Evolutionary conservation across 2,329 filamentous ascomycete genomes (phyloP), one percentile per base, ranked within the genome.

Genomic region (Diaporthe vaccinii): DNA sequence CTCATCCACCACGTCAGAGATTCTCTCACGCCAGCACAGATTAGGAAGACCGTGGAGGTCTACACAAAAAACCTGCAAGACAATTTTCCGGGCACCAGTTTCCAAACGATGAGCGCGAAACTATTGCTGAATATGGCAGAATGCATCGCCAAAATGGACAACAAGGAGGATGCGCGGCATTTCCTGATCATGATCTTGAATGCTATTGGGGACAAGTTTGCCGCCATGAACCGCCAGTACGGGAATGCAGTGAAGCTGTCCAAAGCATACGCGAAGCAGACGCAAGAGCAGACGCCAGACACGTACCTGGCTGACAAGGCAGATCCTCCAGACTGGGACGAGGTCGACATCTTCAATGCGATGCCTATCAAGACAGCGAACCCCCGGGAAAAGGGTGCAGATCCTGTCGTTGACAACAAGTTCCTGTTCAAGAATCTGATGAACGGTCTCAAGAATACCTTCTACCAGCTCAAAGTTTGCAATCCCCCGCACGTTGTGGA

Each of bases 91-190:
- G 97, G 97, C 12, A 98, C 97, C 0, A 99, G 96, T 84, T 99
- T 99, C 82, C 97, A 99, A 84, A 99, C 97, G 0, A 99, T 99
- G 97, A 98, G 97, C 80, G 97, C 97, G 0, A 99, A 98, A 84
- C 88, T 99, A 3, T 87, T 99, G 0, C 88, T 99, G 17, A 99
- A 99, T 83, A 97, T 99, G 95, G 97, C 96, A 0, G 97, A 99
- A 81, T 98, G 95, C 82, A 99, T 99, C 81, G 95, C 96, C 1
- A 98, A 96, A 83, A 90, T 99, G 79, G 93, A 94, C 28, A 95
- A 98, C 82, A 99, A 98, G 85, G 92, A 93, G 58, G 96, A 99
- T 83, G 97, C 97, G 34, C 93, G 97, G 8, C 96, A 98, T 83
- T 98, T 98, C 82, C 87, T 99, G 76, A 95, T 99, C 81, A 97